These are phyloP conservation scores for Pleurotus djamor DNA, from an alignment of 768 basidiomycete genomes.

Conservation along the genomic window DNA sequence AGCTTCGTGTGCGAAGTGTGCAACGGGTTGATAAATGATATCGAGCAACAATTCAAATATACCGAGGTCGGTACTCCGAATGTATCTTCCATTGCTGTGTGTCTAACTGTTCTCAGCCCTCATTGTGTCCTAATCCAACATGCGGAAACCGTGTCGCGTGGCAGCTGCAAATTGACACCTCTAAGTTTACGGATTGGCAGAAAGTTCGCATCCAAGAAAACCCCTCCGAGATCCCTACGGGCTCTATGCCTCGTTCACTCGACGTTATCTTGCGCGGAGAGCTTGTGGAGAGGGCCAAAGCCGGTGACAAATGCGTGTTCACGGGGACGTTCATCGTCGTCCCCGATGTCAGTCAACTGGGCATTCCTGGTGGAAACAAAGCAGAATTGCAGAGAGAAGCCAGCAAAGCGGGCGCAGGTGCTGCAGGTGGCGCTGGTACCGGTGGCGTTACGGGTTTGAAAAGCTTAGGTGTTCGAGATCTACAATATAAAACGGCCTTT, in stretches of 20 bases:
- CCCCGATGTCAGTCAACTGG: slow-evolving; percentile 95
- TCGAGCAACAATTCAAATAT: slow-evolving; percentile 99
- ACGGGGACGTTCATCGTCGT: slow-evolving; percentile 98
- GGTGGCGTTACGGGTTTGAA: slow-evolving; percentile 94
- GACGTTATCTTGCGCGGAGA: slow-evolving; percentile 96
- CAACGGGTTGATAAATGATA: slow-evolving; percentile 80
- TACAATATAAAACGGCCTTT: slow-evolving; percentile 99
- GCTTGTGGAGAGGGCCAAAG: slow-evolving; percentile 97
- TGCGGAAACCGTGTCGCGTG: slow-evolving; percentile 90
- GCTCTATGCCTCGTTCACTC: slow-evolving; percentile 95
- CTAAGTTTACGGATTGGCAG: slow-evolving; percentile 99
- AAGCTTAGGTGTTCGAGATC: slow-evolving; percentile 88
- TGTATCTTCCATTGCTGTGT: slow-evolving; percentile 9
- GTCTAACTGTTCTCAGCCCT: slow-evolving; percentile 58
- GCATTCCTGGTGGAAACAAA: slow-evolving; percentile 90
- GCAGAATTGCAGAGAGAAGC: slow-evolving; percentile 90
- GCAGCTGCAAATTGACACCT: slow-evolving; percentile 94
- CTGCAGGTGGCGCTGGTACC: slow-evolving; percentile 61
- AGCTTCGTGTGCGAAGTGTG: slow-evolving; percentile 94
- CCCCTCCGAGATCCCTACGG: slow-evolving; percentile 97
- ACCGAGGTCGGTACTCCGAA: slow-evolving; percentile 66
- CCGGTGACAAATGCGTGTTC: slow-evolving; percentile 98
- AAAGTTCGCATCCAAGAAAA: slow-evolving; percentile 99
- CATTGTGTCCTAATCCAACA: slow-evolving; percentile 90
- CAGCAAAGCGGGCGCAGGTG: slow-evolving; percentile 57